Base-by-base conservation (phyloP, 2,329 filamentous ascomycete genomes). In the Ascochyta viciae-villosae region DNA sequence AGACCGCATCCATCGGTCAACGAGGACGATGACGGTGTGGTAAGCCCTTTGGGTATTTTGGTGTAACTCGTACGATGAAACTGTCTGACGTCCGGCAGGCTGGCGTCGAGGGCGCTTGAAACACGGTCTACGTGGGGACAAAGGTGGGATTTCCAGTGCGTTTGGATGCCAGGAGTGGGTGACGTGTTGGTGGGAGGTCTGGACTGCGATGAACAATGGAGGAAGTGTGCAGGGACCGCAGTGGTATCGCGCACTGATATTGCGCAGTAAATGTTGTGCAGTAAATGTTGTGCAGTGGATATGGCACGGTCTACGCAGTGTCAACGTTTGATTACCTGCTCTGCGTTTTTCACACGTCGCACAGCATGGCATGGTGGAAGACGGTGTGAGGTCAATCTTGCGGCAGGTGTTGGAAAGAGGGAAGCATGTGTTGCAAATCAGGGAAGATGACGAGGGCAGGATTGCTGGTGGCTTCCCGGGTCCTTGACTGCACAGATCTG, bases 1-100 rank as follows among this genome's bases (percentile, higher is more conserved):
- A 63, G 61, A 67, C 60, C 51, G 45, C 47, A 45, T 50, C 46
- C 45, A 53, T 59, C 50, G 58, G 59, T 51, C 39, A 54, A 43
- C 47, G 57, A 64, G 53, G 44, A 48, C 35, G 39, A 65, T 60
- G 59, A 64, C 54, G 54, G 49, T 55, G 39, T 35, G 37, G 48
- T 56, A 52, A 56, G 57, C 46, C 56, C 56, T 62, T 52, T 49
- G 43, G 46, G 44, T 29, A 22, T 44, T 54, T 31, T 39, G 22
- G 51, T 54, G 35, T 27, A 48, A 49, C 51, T 52, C 56, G 52
- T 58, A 49, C 38, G 35, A 41, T 40, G 49, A 46, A 35, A 53
- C 37, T 50, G 44, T 44, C 31, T 41, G 50, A 44, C 13, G 51
- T 44, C 54, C 51, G 43, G 23, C n/a, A 42, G 39, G 41, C 53